Percentiles rank a stretch among this genome's conserved stretches.
These are phyloP conservation scores for Lachnellula suecica DNA, from an alignment of 2,329 filamentous ascomycete species.

Conservation along the genomic window DNA sequence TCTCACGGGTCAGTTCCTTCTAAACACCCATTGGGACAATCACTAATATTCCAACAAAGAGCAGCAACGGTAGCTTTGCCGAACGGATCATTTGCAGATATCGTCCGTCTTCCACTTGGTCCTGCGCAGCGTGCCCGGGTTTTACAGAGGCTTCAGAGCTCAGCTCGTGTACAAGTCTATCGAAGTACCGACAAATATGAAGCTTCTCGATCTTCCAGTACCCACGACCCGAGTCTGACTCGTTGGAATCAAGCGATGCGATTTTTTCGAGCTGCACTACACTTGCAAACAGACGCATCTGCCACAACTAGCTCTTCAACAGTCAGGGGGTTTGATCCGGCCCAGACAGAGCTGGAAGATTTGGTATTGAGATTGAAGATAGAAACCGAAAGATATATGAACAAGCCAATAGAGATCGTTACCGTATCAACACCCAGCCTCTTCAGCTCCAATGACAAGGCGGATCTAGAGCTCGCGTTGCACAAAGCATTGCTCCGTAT, in stretches of 20 bases:
- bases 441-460: background rate
- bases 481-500: background rate
- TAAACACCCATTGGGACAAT: background rate
- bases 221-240: background rate
- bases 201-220: too few species aligned
- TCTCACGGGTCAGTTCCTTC: slow-evolving; percentile 2
- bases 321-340: background rate
- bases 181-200: background rate
- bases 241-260: background rate
- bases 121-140: background rate
- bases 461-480: slow-evolving; percentile 1
- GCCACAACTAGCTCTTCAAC: background rate
- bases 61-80: background rate
- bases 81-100: slow-evolving; percentile 4
- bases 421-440: background rate
- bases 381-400: background rate
- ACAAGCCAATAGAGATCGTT: background rate
- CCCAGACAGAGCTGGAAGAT: background rate
- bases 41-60: background rate
- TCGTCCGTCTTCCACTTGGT: slow-evolving; percentile 1
- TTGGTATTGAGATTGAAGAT: background rate
- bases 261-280: background rate
- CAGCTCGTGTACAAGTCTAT: background rate
- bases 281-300: background rate
- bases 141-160: background rate